Percentiles rank a stretch among this genome's conserved stretches.
Evolutionary conservation across 106 monocot genomes (phyloP).

Genomic region (Dendrobium huoshanense): DNA sequence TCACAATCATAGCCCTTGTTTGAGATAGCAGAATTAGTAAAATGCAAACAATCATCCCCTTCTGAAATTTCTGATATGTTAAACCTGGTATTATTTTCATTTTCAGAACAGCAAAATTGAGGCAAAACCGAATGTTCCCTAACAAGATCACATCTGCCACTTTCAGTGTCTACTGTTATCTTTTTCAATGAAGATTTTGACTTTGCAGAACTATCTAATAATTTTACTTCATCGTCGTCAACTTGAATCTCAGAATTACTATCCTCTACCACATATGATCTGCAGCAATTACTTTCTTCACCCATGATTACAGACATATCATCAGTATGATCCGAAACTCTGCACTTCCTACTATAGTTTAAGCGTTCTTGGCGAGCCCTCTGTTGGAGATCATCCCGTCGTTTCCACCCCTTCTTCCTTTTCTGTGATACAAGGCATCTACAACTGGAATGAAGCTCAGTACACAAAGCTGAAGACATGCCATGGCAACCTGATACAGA

Average conservation of each 20-base stretch:
- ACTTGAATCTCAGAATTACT: slow-evolving; percentile 18
- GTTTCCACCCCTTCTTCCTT: slow-evolving; percentile 51
- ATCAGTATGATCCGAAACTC: slow-evolving; percentile 19
- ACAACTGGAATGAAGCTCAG: slow-evolving; percentile 23
- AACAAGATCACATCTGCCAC: slow-evolving; percentile 10
- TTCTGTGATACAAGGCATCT: slow-evolving; percentile 32
- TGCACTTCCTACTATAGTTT: slow-evolving; percentile 65
- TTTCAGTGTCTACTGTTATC: slow-evolving; percentile 3
- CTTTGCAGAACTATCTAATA: slow-evolving; percentile 21
- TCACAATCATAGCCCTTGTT: slow-evolving; percentile 25
- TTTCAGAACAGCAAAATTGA: slow-evolving; percentile 12
- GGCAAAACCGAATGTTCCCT: slow-evolving; percentile 9
- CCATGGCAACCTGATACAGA: slow-evolving; percentile 22
- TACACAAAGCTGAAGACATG: slow-evolving; percentile 17
- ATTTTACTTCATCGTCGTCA: slow-evolving; percentile 22
- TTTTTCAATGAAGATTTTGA: slow-evolving; percentile 18
- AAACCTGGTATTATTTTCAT: slow-evolving; percentile 11
- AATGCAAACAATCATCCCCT: slow-evolving; percentile 23
- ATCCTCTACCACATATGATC: slow-evolving; percentile 10
- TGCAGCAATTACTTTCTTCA: slow-evolving; percentile 27
- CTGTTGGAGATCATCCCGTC: slow-evolving; percentile 52
- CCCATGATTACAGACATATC: slow-evolving; percentile 36
- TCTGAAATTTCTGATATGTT: slow-evolving; percentile 8
- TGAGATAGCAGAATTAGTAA: slow-evolving; percentile 22
- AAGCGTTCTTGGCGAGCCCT: slow-evolving; percentile 71